Conservation (phyloP, 495 filamentous ascomycete genomes). For the Aspergillus baeticus region DNA sequence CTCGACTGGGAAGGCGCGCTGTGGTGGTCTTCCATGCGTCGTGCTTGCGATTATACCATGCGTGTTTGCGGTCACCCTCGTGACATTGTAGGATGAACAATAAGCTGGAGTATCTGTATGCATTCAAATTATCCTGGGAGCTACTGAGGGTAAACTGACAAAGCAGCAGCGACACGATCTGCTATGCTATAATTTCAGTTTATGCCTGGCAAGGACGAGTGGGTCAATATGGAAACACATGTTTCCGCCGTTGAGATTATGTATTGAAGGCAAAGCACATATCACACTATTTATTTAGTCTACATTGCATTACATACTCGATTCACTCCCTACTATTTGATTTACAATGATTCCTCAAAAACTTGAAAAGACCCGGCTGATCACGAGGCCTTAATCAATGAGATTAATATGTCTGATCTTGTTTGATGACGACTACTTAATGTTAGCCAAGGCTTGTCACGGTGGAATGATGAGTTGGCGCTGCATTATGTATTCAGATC, state of each 20-base stretch:
- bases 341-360: background rate
- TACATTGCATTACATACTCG: background rate
- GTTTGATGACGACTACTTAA: background rate
- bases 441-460: conserved; percentile 6
- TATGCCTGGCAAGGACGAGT: background rate
- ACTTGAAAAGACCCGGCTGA: background rate
- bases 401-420: background rate
- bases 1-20: background rate
- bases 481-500: background rate
- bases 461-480: conserved; percentile 1
- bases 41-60: background rate
- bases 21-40: background rate
- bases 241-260: background rate
- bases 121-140: background rate
- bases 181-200: conserved; percentile 1
- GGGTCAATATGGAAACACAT: background rate
- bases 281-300: background rate
- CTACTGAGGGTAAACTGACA: background rate
- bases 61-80: background rate
- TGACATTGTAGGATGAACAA: background rate
- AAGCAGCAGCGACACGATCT: background rate
- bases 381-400: background rate
- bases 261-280: background rate
- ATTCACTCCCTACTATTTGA: background rate
- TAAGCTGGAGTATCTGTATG: background rate